Evolutionary conservation across 2,329 filamentous ascomycete genomes (phyloP), one percentile per base, ranked within the genome.

Genomic region (Annulohypoxylon truncatum): DNA sequence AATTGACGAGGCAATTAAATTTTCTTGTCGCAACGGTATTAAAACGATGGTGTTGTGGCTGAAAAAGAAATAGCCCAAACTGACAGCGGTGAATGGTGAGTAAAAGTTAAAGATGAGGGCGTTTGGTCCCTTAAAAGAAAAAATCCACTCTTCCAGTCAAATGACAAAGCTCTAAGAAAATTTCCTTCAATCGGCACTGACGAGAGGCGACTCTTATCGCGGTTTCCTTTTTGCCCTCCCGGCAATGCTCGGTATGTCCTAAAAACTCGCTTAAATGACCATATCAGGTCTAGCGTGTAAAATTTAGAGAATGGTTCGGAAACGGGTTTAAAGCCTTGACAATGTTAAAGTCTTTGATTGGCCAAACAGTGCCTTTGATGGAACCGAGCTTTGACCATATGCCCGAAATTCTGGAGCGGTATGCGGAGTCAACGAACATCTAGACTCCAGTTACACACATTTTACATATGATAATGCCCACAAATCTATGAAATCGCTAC

Each of bases 301-400:
- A 56, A 40, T 31, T 64, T 58, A 73, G 71, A 73, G 52, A 72
- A 73, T 70, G 24, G 35, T 20, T 59, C 71, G 71, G 71, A 66
- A 70, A 38, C 63, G 38, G 54, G 10, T 26, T 57, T 28, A 52
- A 59, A 46, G 33, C 10, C 47, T 24, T 55, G 22, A 64, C 26
- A 35, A 42, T 47, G 20, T 8, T 7, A 4, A 12, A 20, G 2
- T 1, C 1, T 42, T n/a, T 68, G 18, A 74, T 74, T 74, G 70
- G 72, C 12, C 42, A 9, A n/a, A n/a, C 18, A 18, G 5, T 20
- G 12, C 3, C 18, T 47, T 51, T 12, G 5, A 48, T 47, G 64
- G 62, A 70, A 9, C 61, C 61, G 58, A 72, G 57, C 55, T 65
- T 69, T 46, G 61, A 65, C 71, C 68, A 70, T 54, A 59, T 15